Conservation (phyloP, 176 grass and related monocot genomes). For the Saccharum spontaneum region DNA sequence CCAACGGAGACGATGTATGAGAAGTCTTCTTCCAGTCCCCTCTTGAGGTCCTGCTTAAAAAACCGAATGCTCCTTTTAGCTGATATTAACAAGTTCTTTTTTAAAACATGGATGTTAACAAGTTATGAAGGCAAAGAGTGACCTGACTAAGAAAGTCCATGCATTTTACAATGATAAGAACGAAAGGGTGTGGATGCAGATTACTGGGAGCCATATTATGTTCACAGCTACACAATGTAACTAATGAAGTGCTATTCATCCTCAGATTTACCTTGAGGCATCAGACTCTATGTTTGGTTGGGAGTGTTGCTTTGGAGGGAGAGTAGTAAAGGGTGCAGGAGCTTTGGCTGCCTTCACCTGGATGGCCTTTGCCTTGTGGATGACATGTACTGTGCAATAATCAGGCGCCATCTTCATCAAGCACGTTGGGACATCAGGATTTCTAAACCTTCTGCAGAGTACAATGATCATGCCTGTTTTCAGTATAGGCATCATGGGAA, state of each 20-base stretch:
- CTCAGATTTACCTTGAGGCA: conserved; percentile 49
- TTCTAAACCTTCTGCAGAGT: conserved; percentile 73
- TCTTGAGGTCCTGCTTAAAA: conserved; percentile 31
- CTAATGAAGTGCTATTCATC: background rate
- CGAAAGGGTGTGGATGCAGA: conserved; percentile 8
- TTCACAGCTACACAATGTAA: background rate
- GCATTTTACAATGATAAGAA: conserved; percentile 13
- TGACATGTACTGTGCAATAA: conserved; percentile 86
- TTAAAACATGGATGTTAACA: conserved; percentile 1
- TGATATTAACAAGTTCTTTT: background rate
- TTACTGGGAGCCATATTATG: conserved; percentile 1
- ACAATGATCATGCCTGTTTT: conserved; percentile 32
- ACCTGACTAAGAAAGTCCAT: background rate
- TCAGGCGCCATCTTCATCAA: conserved; percentile 84
- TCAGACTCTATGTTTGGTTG: conserved; percentile 53
- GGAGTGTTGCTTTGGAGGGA: conserved; percentile 51
- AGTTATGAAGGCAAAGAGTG: conserved; percentile 5
- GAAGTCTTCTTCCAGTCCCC: conserved; percentile 46
- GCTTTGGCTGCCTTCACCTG: conserved; percentile 68
- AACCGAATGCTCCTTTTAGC: background rate
- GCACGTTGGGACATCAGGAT: conserved; percentile 74
- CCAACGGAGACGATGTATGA: conserved; percentile 43
- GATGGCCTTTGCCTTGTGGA: conserved; percentile 74
- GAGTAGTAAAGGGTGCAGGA: conserved; percentile 38
- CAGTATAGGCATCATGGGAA: conserved; percentile 34